Evolutionary conservation across 139 green algal species (phyloP).

Genomic region (Asterochloris erici): DNA sequence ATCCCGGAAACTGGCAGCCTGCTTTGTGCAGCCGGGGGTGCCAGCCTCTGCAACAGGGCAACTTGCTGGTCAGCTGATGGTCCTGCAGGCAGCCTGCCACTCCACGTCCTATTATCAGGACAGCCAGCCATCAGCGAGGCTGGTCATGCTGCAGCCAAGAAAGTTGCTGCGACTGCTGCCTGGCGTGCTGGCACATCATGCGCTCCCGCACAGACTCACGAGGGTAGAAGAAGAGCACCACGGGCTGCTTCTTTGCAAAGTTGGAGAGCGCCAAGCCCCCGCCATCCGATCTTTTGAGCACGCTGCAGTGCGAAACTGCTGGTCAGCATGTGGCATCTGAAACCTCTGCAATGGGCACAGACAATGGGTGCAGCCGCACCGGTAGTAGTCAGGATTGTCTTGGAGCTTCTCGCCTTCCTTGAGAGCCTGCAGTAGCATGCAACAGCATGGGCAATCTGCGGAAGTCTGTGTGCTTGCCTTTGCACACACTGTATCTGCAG

Average conservation of each 20-base stretch:
- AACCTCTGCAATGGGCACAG: background rate
- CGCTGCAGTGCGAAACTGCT: slow-evolving; percentile 24
- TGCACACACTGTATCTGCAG: too few species aligned
- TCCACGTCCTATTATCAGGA: background rate
- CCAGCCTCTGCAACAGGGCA: background rate
- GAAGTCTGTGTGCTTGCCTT: too few species aligned
- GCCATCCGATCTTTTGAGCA: slow-evolving; percentile 29
- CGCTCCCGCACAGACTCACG: background rate
- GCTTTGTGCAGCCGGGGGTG: slow-evolving; percentile 25
- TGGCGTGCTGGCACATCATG: background rate
- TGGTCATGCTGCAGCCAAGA: background rate
- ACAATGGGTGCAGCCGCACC: background rate
- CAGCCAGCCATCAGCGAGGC: background rate
- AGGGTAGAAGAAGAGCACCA: slow-evolving; percentile 31
- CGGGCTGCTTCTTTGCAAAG: slow-evolving; percentile 19
- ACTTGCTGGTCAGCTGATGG: background rate
- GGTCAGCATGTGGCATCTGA: background rate
- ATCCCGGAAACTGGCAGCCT: slow-evolving; percentile 66
- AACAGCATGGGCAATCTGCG: too few species aligned
- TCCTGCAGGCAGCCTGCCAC: background rate
- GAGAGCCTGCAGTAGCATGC: too few species aligned
- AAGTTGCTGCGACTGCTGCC: background rate
- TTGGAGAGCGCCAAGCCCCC: slow-evolving; percentile 12
- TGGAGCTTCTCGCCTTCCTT: slow-evolving; percentile 37
- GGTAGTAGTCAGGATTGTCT: slow-evolving; percentile 43